These are phyloP conservation scores for Epichloe typhina DNA, from an alignment of 2,329 filamentous ascomycete species.

Conservation along the genomic window DNA sequence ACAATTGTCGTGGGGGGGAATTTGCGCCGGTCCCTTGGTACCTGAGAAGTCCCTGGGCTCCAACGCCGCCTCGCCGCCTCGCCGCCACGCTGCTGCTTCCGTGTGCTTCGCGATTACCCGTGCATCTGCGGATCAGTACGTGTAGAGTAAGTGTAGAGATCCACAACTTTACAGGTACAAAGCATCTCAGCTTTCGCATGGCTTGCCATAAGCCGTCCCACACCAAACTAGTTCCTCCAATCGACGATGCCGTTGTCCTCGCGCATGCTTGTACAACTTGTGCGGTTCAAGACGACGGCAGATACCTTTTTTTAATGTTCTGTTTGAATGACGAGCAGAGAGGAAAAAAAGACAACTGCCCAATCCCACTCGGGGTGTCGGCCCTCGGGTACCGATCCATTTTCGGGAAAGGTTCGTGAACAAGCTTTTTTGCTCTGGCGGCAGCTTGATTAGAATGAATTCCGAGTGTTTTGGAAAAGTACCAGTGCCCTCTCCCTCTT, in stretches of 20 bases:
- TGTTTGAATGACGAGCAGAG: neutral
- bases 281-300: neutral
- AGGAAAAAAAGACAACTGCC: neutral
- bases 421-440: too few relatives aligned
- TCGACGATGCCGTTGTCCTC: neutral
- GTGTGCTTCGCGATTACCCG: neutral
- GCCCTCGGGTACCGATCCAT: too few relatives aligned
- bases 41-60: slow-evolving; percentile 1
- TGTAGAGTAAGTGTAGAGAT: neutral
- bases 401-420: too few relatives aligned
- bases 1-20: neutral
- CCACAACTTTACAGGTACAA: neutral
- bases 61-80: neutral
- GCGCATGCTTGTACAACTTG: neutral
- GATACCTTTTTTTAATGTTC: neutral
- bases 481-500: too few relatives aligned
- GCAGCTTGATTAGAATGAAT: too few relatives aligned
- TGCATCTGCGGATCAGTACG: neutral
- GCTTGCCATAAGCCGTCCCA: neutral
- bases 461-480: too few relatives aligned
- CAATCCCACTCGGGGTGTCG: too few relatives aligned
- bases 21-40: neutral
- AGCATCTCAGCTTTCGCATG: slow-evolving; percentile 1
- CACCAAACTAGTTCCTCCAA: neutral
- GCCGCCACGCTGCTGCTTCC: neutral